A percentile compares a stretch with the other conserved stretches of the same genome.
Evolutionary conservation across 805 yeast species (phyloP).

Genomic region (Trichomonascus vanleenenianus): DNA sequence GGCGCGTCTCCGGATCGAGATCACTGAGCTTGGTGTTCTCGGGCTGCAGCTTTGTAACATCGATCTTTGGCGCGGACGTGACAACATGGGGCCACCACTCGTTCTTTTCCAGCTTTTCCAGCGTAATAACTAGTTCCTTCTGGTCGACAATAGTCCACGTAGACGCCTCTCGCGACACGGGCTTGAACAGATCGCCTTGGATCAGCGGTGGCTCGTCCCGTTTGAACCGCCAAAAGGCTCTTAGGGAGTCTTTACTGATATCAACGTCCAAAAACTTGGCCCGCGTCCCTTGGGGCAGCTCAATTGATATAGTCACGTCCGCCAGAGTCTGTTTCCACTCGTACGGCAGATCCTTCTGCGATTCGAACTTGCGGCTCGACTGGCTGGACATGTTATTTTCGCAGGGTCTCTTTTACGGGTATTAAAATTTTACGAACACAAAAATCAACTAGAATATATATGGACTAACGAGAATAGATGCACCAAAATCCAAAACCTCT

Average conservation of each 20-base stretch:
- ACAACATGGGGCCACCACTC: constrained; percentile 45
- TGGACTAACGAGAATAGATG: too few relatives aligned
- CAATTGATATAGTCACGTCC: constrained; percentile 33
- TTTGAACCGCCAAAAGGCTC: constrained; percentile 20
- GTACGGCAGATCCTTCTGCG: constrained; percentile 16
- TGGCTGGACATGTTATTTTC: too few relatives aligned
- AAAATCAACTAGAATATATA: too few relatives aligned
- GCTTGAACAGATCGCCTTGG: constrained; percentile 31
- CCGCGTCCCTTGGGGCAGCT: constrained; percentile 28
- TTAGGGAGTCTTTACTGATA: constrained; percentile 19
- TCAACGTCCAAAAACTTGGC: constrained; percentile 30
- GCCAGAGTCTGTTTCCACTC: constrained; percentile 36
- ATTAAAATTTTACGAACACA: too few relatives aligned
- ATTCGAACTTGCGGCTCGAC: too few relatives aligned
- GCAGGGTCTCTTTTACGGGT: too few relatives aligned
- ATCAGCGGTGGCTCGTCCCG: constrained; percentile 16
- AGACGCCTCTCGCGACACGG: constrained; percentile 28
- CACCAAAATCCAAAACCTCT: too few relatives aligned
- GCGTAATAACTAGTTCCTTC: constrained; percentile 28
- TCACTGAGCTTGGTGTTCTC: constrained; percentile 35
- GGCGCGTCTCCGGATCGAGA: constrained; percentile 35
- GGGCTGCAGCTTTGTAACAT: constrained; percentile 34
- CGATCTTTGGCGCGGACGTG: constrained; percentile 34
- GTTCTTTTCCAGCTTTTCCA: constrained; percentile 31
- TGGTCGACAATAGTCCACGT: constrained; percentile 38